Percentiles rank a stretch among this genome's conserved stretches.
Conservation (phyloP, 495 filamentous ascomycete genomes). For the Trypethelium eluteriae region DNA sequence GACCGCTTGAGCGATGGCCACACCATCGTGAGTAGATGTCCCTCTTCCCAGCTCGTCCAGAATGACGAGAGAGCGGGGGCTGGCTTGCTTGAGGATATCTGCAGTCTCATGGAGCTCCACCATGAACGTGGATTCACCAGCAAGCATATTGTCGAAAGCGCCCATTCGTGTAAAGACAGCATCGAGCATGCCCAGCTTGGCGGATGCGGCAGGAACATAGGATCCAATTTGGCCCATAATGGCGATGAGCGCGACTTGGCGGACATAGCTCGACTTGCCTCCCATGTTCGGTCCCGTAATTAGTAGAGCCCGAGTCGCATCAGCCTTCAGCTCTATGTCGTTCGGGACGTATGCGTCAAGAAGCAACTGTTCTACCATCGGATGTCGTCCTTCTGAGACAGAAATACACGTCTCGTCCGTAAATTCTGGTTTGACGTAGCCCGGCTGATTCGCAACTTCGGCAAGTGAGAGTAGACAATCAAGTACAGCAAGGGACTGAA, state of each 20-base stretch:
- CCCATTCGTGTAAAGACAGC: conserved; percentile 96
- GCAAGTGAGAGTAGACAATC: conserved; percentile 88
- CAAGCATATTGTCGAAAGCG: conserved; percentile 92
- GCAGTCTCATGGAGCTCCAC: conserved; percentile 90
- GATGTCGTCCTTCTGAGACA: conserved; percentile 76
- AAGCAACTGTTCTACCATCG: conserved; percentile 91
- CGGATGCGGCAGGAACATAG: conserved; percentile 75
- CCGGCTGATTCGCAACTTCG: conserved; percentile 72
- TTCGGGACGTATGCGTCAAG: conserved; percentile 89
- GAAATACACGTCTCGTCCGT: conserved; percentile 59
- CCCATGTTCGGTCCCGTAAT: conserved; percentile 99
- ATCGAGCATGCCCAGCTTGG: conserved; percentile 73
- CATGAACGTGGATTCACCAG: conserved; percentile 95
- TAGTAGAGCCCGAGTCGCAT: conserved; percentile 65
- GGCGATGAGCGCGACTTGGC: conserved; percentile 79
- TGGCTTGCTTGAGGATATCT: conserved; percentile 81
- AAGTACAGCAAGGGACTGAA: conserved; percentile 76
- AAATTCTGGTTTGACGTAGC: conserved; percentile 83
- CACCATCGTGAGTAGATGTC: conserved; percentile 85
- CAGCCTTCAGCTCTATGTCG: conserved; percentile 58
- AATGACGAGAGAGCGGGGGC: conserved; percentile 70
- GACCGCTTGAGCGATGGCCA: conserved; percentile 91
- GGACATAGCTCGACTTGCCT: conserved; percentile 91
- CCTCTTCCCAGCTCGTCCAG: conserved; percentile 94
- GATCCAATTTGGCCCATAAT: conserved; percentile 94